phyloP scores from a whole-genome alignment of 2,329 filamentous ascomycete species.

The Aureobasidium sp. region DNA sequence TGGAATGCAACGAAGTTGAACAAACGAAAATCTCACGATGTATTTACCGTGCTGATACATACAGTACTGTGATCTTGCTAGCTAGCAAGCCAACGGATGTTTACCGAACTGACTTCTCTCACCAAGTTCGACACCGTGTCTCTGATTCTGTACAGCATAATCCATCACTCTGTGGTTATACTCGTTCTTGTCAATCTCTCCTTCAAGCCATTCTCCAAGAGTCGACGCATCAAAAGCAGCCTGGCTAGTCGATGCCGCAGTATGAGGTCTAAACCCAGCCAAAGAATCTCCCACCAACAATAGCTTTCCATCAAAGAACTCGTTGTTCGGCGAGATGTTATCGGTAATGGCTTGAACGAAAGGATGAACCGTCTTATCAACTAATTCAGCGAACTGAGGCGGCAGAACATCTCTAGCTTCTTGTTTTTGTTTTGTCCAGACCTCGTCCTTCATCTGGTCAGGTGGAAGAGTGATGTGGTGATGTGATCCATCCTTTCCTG shows the following conservation, averaged over 20 bases:
- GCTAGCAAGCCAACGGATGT: conserved; percentile 21
- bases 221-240: conserved; percentile 37
- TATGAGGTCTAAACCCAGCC: conserved; percentile 39
- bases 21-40: too few relatives aligned
- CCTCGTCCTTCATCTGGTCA: conserved; percentile 29
- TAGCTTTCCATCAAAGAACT: conserved; percentile 34
- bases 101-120: conserved; percentile 33
- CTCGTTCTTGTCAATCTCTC: conserved; percentile 25
- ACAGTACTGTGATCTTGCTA: not conserved
- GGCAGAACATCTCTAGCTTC: conserved; percentile 27
- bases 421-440: conserved; percentile 31
- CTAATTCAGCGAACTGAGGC: conserved; percentile 34
- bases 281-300: conserved; percentile 41
- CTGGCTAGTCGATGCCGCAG: conserved; percentile 39
- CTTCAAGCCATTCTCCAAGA: conserved; percentile 32
- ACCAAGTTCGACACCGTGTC: conserved; percentile 32
- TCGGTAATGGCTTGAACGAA: conserved; percentile 41
- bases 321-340: conserved; percentile 29
- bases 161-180: conserved; percentile 31
- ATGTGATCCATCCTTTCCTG: conserved; percentile 31
- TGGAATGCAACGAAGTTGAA: too few relatives aligned
- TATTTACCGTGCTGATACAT: too few relatives aligned
- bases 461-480: conserved; percentile 37
- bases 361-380: conserved; percentile 31
- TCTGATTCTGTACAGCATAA: conserved; percentile 30